Evolutionary conservation across 2,329 filamentous ascomycete species (phyloP).

Genomic region (Cladosporium sp.): DNA sequence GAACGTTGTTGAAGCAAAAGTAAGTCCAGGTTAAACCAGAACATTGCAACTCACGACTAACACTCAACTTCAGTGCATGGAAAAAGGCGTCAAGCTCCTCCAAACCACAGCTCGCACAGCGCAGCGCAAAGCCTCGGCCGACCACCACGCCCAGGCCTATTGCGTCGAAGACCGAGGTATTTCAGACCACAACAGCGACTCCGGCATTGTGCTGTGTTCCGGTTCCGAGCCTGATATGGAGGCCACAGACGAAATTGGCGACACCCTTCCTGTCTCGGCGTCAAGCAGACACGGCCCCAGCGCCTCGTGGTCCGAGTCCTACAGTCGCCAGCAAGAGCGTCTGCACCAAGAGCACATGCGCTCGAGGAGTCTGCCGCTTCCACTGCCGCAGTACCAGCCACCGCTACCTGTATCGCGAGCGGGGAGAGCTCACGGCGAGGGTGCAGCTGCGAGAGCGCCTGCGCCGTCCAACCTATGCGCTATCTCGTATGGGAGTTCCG

Average conservation of each 20-base stretch:
- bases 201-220: constrained; percentile 61
- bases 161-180: constrained; percentile 40
- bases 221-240: constrained; percentile 41
- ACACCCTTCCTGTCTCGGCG: constrained; percentile 21
- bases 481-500: background rate
- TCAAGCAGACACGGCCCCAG: constrained; percentile 24
- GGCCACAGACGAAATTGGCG: constrained; percentile 27
- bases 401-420: constrained; percentile 35
- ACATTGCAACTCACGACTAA: constrained; percentile 20
- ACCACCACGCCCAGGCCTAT: constrained; percentile 29
- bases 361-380: constrained; percentile 37
- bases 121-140: constrained; percentile 62
- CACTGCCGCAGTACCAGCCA: constrained; percentile 40
- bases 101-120: constrained; percentile 68
- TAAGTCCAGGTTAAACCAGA: constrained; percentile 46
- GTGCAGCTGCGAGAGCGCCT: background rate
- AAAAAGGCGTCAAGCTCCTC: constrained; percentile 79
- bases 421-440: background rate
- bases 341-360: constrained; percentile 31
- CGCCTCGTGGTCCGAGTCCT: constrained; percentile 30
- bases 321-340: constrained; percentile 24
- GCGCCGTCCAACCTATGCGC: background rate
- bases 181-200: constrained; percentile 62
- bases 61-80: constrained; percentile 66
- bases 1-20: constrained; percentile 78